phyloP scores from a whole-genome alignment of 225 moss, liverwort and hornwort genomes.

The Anthoceros angustus region DNA sequence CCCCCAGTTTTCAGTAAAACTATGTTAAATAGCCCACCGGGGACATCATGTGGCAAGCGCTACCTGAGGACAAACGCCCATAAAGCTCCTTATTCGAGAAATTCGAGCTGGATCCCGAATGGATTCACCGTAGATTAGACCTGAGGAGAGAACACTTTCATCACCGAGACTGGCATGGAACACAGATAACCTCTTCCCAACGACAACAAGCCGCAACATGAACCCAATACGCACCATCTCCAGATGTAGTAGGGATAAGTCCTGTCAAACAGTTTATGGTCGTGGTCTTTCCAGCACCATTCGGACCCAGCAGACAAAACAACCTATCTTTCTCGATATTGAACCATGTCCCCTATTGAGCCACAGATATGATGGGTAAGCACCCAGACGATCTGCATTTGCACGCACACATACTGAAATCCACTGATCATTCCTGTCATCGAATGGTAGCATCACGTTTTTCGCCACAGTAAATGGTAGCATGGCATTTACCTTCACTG shows the following conservation, averaged over 20 bases:
- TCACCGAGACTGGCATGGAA: too few species aligned
- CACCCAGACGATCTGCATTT: too few species aligned
- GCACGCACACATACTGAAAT: too few species aligned
- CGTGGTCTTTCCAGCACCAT: slow-evolving; percentile 94
- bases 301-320: slow-evolving; percentile 82
- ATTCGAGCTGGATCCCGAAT: slow-evolving; percentile 60
- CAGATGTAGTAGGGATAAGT: slow-evolving; percentile 71
- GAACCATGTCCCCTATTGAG: slow-evolving; percentile 68
- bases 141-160: too few species aligned
- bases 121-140: slow-evolving; percentile 66
- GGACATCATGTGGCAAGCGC: too few species aligned
- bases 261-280: slow-evolving; percentile 94
- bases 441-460: slow-evolving; percentile 3
- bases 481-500: slow-evolving; percentile 60
- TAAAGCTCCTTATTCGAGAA: slow-evolving; percentile 21
- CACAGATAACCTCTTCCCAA: too few species aligned
- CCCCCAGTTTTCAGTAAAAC: too few species aligned
- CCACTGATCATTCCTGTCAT: too few species aligned
- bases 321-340: slow-evolving; percentile 93
- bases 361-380: too few species aligned
- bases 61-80: slow-evolving; percentile 96
- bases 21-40: too few species aligned
- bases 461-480: too few species aligned
- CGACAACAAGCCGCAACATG: background rate
- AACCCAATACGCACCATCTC: slow-evolving; percentile 38